Percentiles rank a stretch among this genome's conserved stretches.
These are phyloP conservation scores for Sapria himalayana DNA, from an alignment of 345 rosid species.

Conservation along the genomic window DNA sequence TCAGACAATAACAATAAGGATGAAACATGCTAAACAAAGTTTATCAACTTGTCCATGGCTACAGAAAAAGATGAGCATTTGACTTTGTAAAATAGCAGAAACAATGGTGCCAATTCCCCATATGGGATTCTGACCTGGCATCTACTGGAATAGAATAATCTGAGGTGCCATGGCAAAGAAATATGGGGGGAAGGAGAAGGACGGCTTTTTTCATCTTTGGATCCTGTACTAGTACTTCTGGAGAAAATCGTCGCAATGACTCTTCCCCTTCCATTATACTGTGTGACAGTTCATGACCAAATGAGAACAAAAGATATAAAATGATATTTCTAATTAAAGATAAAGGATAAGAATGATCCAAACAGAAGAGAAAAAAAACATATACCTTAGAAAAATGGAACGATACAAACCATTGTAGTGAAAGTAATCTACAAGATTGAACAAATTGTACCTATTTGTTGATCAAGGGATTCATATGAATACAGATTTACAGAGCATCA, in stretches of 20 bases:
- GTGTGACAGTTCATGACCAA: conserved; percentile 9
- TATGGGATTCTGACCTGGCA: conserved; percentile 42
- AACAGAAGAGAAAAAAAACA: conserved; percentile 1
- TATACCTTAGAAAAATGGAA: conserved; percentile 55
- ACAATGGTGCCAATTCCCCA: too few relatives aligned
- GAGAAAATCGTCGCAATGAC: conserved; percentile 56
- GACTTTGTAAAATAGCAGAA: too few relatives aligned
- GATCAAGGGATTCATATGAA: conserved; percentile 1
- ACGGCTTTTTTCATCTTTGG: conserved; percentile 29
- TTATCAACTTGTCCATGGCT: too few relatives aligned
- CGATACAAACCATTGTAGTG: conserved; percentile 70
- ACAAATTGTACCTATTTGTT: conserved; percentile 63
- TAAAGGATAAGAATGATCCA: not conserved
- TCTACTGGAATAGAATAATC: conserved; percentile 88
- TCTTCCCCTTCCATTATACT: conserved; percentile 97
- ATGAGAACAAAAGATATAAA: conserved; percentile 1
- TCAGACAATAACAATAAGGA: too few relatives aligned
- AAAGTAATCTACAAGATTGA: conserved; percentile 68
- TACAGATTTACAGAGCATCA: too few relatives aligned
- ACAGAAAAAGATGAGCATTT: too few relatives aligned
- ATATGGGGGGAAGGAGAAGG: conserved; percentile 53
- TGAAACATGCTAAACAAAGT: too few relatives aligned
- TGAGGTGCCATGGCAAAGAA: conserved; percentile 81
- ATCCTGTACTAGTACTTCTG: conserved; percentile 59
- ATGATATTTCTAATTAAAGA: not conserved